phyloP scores from a whole-genome alignment of 2,329 filamentous ascomycete species.

The Cephalotrichum gorgonifer region DNA sequence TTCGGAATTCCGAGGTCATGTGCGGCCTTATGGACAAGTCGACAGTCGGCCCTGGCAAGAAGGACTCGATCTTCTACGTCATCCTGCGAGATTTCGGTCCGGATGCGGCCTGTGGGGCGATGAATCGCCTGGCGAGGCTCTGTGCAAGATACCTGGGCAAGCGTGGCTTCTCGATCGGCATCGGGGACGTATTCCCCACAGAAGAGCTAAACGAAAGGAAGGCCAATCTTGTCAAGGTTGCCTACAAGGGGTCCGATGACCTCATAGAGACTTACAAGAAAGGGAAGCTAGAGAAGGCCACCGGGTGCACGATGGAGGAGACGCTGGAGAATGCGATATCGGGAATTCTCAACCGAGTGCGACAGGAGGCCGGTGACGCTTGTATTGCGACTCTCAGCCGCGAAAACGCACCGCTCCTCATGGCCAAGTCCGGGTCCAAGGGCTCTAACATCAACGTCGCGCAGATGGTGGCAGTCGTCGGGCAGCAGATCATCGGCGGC shows the following conservation, averaged over 20 bases:
- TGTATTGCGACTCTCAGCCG: conserved; percentile 85
- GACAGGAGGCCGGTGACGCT: conserved; percentile 80
- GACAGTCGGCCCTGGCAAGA: conserved; percentile 94
- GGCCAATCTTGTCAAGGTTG: conserved; percentile 61
- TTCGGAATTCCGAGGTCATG: conserved; percentile 95
- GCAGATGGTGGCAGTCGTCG: conserved; percentile 96
- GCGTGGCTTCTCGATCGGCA: conserved; percentile 90
- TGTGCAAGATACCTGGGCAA: conserved; percentile 84
- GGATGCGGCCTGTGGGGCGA: conserved; percentile 75
- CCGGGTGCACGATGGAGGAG: conserved; percentile 84
- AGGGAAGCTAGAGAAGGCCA: conserved; percentile 72
- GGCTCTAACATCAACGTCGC: conserved; percentile 97
- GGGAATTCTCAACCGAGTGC: conserved; percentile 83
- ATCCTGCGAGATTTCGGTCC: conserved; percentile 92
- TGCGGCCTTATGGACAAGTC: conserved; percentile 97
- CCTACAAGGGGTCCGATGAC: conserved; percentile 74
- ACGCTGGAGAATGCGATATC: conserved; percentile 87
- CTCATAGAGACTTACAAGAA: conserved; percentile 71
- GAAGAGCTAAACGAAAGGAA: conserved; percentile 61
- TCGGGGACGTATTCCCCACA: conserved; percentile 86
- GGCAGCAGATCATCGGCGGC: conserved; percentile 94
- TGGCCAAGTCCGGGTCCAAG: conserved; percentile 96
- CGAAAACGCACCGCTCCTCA: conserved; percentile 87
- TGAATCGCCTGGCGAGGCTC: conserved; percentile 88
- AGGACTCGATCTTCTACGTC: conserved; percentile 95